These are phyloP conservation scores for Scenedesmus sp. DNA, from an alignment of 163 green algal genomes.

Conservation along the genomic window DNA sequence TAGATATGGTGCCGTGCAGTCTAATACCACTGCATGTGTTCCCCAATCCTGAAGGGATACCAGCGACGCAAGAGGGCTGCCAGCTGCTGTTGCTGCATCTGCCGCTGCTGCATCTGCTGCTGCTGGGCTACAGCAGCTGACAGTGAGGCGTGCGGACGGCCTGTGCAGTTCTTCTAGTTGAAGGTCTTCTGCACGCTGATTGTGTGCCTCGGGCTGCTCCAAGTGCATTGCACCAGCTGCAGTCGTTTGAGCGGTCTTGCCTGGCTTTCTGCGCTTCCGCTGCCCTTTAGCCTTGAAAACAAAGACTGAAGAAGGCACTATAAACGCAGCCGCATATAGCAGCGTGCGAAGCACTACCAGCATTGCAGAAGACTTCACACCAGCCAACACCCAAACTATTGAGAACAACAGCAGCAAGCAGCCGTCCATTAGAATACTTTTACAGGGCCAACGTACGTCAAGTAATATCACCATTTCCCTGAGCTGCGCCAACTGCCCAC, in stretches of 20 bases:
- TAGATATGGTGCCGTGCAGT: background rate
- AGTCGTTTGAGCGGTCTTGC: background rate
- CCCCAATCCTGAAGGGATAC: background rate
- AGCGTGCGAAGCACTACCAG: background rate
- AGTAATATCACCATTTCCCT: background rate
- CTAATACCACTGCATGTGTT: background rate
- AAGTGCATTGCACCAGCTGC: background rate
- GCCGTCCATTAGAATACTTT: background rate
- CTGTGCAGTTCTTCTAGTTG: background rate
- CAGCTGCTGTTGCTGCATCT: background rate
- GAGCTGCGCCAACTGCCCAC: background rate
- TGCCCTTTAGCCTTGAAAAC: background rate
- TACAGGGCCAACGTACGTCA: background rate
- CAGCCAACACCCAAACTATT: background rate
- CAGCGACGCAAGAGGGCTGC: background rate
- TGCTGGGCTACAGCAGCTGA: slow-evolving; percentile 6
- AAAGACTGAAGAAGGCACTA: background rate
- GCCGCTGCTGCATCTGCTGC: background rate
- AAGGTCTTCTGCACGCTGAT: background rate
- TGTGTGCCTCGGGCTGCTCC: background rate
- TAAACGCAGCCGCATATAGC: background rate
- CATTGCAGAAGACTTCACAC: slow-evolving; percentile 7
- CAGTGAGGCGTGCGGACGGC: background rate
- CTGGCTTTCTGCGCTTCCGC: background rate
- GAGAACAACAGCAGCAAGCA: background rate